A percentile compares a stretch with the other conserved stretches of the same genome.
Conservation (phyloP, 164 flowering plant genomes). For the Buxus sempervirens region DNA sequence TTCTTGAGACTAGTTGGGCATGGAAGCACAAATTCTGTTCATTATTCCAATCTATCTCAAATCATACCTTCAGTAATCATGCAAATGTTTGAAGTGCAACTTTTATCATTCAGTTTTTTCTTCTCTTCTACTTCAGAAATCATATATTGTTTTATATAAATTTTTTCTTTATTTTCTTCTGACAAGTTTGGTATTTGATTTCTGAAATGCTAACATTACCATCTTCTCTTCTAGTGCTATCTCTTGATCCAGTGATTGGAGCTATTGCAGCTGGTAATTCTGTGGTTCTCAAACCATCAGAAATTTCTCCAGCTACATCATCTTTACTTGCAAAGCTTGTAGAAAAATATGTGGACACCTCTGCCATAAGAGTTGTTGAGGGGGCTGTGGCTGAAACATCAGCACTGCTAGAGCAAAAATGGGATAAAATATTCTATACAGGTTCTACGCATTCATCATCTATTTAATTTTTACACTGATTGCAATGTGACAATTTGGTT, state of each 20-base stretch:
- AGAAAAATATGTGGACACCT: slow-evolving; percentile 38
- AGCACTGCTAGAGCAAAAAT: slow-evolving; percentile 47
- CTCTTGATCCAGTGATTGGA: slow-evolving; percentile 85
- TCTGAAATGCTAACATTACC: slow-evolving; percentile 4
- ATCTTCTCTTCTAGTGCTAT: slow-evolving; percentile 56
- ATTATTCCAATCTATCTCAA: no score
- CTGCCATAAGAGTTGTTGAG: slow-evolving; percentile 46
- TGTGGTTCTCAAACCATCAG: slow-evolving; percentile 53
- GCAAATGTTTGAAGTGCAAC: no score
- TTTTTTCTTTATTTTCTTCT: background rate
- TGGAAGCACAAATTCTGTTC: no score
- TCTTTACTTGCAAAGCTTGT: slow-evolving; percentile 33
- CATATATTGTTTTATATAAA: no score
- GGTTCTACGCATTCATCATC: slow-evolving; percentile 27
- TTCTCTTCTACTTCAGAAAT: no score
- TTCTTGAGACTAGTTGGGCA: no score
- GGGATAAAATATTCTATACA: slow-evolving; percentile 66
- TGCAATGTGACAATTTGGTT: background rate
- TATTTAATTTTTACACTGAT: background rate
- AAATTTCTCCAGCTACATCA: slow-evolving; percentile 53
- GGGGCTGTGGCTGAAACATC: slow-evolving; percentile 51
- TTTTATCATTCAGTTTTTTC: no score
- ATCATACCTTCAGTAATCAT: no score
- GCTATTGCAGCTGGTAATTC: slow-evolving; percentile 77
- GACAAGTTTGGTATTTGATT: no score